Evolutionary conservation across 768 basidiomycete genomes (phyloP), one percentile per base, ranked within the genome.

Genomic region (Lactifluus echinatus): DNA sequence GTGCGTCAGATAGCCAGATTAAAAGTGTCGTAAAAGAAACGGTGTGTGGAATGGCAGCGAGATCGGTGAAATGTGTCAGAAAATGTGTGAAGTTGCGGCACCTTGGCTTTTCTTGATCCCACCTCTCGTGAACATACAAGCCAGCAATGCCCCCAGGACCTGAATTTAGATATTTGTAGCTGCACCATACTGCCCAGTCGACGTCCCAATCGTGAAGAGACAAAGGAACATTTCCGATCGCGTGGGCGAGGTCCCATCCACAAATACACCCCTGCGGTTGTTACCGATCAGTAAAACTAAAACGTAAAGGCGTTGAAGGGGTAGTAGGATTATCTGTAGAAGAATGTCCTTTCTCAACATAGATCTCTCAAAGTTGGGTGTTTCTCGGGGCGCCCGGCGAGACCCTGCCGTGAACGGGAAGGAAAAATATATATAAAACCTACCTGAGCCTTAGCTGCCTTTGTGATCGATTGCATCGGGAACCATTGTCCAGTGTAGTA

Each of bases 121-220:
- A 92, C 69, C 82, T 86, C 56, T 87, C 82, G 67, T 96, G 92
- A 10, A 95, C 75, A 66, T 84, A 99, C 55, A 94, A 76, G 5
- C 94, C 95, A n/a, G 83, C 96, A 57, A 98, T 94, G n/a, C 88
- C 92, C 21, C 95, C 95, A 11, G 96, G 93, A 5, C 95, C 92
- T 17, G 93, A 87, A 73, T 97, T 98, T 57, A 97, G 80, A 69
- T 97, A 99, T 73, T 90, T 98, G 79, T 98, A 99, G 31, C 93
- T 89, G 70, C 96, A 99, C 92, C 95, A 98, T 34, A 94, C 94
- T 3, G 95, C 96, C 68, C 97, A 98, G 70, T 99, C 96, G 64
- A 91, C 87, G 63, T 81, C 75, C 95, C 96, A 99, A 58, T 93
- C 88, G 69, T 95, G 91, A 62, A 99, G 75, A 47, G 80, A 75